Percentiles rank a stretch among this genome's conserved stretches.
phyloP scores from a whole-genome alignment of 164 flowering plant species.

The Cinnamomum chago region DNA sequence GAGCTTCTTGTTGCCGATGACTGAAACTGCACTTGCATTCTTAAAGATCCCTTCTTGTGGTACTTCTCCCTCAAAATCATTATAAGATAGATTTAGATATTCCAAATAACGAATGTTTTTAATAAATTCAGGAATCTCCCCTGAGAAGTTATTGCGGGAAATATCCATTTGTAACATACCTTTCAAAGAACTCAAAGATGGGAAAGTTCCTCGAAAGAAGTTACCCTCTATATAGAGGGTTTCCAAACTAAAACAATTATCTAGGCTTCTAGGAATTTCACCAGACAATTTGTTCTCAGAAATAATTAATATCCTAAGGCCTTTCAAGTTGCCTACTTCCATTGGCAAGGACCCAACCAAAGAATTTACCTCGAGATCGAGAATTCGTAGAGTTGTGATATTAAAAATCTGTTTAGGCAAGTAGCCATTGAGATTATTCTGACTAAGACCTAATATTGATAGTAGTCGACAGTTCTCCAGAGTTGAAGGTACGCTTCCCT shows the following conservation, averaged over 20 bases:
- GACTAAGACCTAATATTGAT: constrained; percentile 10
- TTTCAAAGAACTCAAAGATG: constrained; percentile 1
- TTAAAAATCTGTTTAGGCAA: constrained; percentile 8
- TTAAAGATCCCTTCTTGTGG: constrained; percentile 7
- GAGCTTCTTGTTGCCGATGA: constrained; percentile 15
- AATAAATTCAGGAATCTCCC: not conserved
- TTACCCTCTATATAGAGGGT: not conserved
- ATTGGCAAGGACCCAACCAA: not conserved
- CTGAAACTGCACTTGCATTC: constrained; percentile 8
- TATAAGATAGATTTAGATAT: constrained; percentile 8
- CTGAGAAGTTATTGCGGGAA: constrained; percentile 6
- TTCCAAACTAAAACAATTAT: constrained; percentile 15
- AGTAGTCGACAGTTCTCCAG: not conserved
- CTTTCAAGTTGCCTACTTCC: not conserved
- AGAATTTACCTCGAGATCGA: constrained; percentile 17
- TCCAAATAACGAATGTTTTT: not conserved
- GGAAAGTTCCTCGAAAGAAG: constrained; percentile 12
- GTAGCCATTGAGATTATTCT: constrained; percentile 25
- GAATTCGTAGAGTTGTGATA: constrained; percentile 12
- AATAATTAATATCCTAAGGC: not conserved
- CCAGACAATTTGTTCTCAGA: constrained; percentile 22
- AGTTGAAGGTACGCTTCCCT: not conserved
- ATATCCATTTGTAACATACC: constrained; percentile 3
- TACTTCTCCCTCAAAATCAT: constrained; percentile 8
- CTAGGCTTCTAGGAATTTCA: constrained; percentile 20